These are phyloP conservation scores for Puccinia novopanici DNA, from an alignment of 1,284 basidiomycete species.

Conservation along the genomic window DNA sequence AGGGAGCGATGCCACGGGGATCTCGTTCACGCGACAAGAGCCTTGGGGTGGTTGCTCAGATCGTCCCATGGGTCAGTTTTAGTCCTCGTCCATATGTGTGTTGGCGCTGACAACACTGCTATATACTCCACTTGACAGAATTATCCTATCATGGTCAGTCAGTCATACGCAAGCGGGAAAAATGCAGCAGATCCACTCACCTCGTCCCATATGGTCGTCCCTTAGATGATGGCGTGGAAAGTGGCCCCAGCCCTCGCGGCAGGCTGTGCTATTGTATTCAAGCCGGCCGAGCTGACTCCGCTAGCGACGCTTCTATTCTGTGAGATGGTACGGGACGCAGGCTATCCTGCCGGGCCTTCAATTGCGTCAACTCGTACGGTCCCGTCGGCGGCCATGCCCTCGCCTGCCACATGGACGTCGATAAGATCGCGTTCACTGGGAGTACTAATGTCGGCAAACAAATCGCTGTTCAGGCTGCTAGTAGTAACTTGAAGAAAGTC, in stretches of 20 bases:
- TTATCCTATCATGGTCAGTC: slow-evolving; percentile 53
- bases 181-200: background rate
- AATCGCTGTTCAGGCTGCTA: slow-evolving; percentile 23
- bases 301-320: slow-evolving; percentile 55
- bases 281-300: slow-evolving; percentile 57
- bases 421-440: slow-evolving; percentile 52
- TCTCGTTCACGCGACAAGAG: slow-evolving; percentile 57
- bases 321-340: slow-evolving; percentile 52
- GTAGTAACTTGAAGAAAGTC: slow-evolving; percentile 51
- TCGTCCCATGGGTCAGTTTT: slow-evolving; percentile 45
- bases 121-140: slow-evolving; percentile 24
- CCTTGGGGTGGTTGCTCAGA: slow-evolving; percentile 58
- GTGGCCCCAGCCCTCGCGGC: slow-evolving; percentile 58
- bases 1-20: slow-evolving; percentile 55
- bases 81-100: background rate
- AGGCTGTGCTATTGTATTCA: slow-evolving; percentile 57
- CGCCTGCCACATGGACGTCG: slow-evolving; percentile 57
- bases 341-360: slow-evolving; percentile 58
- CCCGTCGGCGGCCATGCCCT: slow-evolving; percentile 56
- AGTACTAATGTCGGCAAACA: slow-evolving; percentile 44
- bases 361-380: slow-evolving; percentile 58
- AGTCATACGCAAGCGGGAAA: slow-evolving; percentile 4
- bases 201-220: too few species aligned
- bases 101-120: background rate
- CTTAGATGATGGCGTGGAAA: slow-evolving; percentile 55